Evolutionary conservation across 164 flowering plant species (phyloP).

Genomic region (Tinospora cordifolia): DNA sequence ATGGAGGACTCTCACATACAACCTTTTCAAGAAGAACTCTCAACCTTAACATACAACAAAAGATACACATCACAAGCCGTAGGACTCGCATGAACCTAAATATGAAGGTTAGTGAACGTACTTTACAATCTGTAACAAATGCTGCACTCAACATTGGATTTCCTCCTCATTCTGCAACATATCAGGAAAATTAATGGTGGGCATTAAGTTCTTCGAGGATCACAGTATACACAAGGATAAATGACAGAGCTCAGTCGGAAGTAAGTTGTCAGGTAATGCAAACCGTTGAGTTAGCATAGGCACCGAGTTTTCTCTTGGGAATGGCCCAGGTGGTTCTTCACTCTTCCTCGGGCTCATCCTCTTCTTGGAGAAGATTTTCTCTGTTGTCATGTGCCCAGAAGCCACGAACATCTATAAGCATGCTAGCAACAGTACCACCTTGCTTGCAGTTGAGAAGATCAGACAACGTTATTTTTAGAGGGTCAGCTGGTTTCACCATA

Average conservation of each 20-base stretch:
- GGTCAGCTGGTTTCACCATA: conserved; percentile 93
- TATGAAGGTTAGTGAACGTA: neutral
- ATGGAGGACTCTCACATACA: too few relatives aligned
- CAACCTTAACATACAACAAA: neutral
- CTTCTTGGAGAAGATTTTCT: conserved; percentile 97
- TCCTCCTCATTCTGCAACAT: neutral
- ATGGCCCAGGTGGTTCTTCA: conserved; percentile 12
- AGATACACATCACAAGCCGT: neutral
- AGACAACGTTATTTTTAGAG: conserved; percentile 56
- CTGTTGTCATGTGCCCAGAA: conserved; percentile 99
- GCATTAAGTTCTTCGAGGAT: neutral
- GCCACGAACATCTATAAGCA: conserved; percentile 97
- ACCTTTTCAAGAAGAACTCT: neutral
- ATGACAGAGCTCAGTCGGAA: neutral
- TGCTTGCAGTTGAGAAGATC: conserved; percentile 87
- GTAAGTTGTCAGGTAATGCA: neutral
- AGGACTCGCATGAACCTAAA: neutral
- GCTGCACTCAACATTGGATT: neutral
- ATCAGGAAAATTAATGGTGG: too few relatives aligned
- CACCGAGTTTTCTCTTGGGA: neutral
- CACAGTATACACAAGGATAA: neutral
- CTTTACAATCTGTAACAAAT: neutral
- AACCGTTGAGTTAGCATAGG: conserved; percentile 15
- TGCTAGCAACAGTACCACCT: conserved; percentile 96
- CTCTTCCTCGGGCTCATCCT: conserved; percentile 96